Evolutionary conservation across 441 rosid species (phyloP), one percentile per base, ranked within the genome.

Genomic region (Erodium moschatum): DNA sequence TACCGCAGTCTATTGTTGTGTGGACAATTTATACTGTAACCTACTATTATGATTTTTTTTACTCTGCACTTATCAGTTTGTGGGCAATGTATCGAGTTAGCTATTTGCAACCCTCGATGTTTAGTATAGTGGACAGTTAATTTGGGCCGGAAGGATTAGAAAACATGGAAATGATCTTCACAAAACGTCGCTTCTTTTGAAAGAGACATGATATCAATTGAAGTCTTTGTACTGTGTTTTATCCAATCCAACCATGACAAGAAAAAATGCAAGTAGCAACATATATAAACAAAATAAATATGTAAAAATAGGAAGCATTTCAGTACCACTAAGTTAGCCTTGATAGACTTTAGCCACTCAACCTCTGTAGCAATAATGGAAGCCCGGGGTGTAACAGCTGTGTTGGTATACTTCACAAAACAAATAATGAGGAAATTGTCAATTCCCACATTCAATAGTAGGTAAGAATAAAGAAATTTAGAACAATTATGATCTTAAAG

Each of bases 261-360:
- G 15, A 62, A 71, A 35, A 66, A 20, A 66, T 10, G 38, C 50
- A 9, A 54, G 61, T 54, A 15, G 24, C 61, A 54, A 6, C 19
- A 16, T 21, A 18, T 1, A 16, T 16, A 54, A 16, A 54, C 6
- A 15, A 42, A 42, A 6, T 42, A 42, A 42, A 42, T 15, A 7
- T 13, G 58, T 50, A 54, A 16, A 54, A 16, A 54, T 54, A 6
- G 24, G 6, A 54, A 67, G 52, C 42, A 71, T 48, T 38, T 29
- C 70, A 40, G 35, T 87, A 92, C 99, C 96, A 95, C 96, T 48
- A 95, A 79, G 75, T 95, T 98, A 13, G 98, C 96, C 78, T 86
- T 86, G 82, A 92, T 84, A 64, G 95, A 87, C 73, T 87, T 85
- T 69, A 95, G 90, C 99, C 98, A 95, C 77, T 86, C 83, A 10